Evolutionary conservation across 2,329 filamentous ascomycete species (phyloP).

Genomic region (Colletotrichum destructivum): DNA sequence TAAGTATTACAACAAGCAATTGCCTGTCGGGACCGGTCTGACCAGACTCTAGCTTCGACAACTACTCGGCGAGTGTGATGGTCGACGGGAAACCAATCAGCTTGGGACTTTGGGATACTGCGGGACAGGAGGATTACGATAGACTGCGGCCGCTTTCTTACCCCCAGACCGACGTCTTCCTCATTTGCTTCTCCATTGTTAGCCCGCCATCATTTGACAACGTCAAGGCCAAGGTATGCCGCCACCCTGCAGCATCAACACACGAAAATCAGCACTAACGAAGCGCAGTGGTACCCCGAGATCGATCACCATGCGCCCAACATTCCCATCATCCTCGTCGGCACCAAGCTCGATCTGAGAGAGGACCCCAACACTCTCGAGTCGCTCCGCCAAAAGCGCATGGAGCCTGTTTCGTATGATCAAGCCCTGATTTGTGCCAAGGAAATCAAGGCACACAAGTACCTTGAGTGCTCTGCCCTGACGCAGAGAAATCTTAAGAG

Average conservation of each 20-base stretch:
- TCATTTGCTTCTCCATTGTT: slow-evolving; percentile 99
- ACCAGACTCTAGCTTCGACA: slow-evolving; percentile 81
- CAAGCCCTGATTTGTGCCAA: slow-evolving; percentile 90
- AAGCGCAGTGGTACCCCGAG: slow-evolving; percentile 89
- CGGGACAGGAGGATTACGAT: slow-evolving; percentile 98
- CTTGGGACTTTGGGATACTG: slow-evolving; percentile 97
- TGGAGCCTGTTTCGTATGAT: slow-evolving; percentile 97
- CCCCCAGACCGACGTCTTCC: slow-evolving; percentile 97
- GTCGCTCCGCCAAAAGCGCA: slow-evolving; percentile 88
- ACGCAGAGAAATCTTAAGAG: slow-evolving; percentile 98
- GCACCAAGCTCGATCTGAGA: slow-evolving; percentile 95
- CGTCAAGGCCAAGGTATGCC: slow-evolving; percentile 93
- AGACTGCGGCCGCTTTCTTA: slow-evolving; percentile 95
- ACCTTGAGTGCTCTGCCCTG: slow-evolving; percentile 96
- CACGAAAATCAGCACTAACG: slow-evolving; percentile 28
- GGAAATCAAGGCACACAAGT: slow-evolving; percentile 96
- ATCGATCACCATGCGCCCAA: slow-evolving; percentile 97
- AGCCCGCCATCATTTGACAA: slow-evolving; percentile 99
- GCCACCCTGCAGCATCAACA: slow-evolving; percentile 17
- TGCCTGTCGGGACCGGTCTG: neutral
- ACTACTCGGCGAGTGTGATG: slow-evolving; percentile 99
- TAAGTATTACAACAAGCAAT: slow-evolving; percentile 61
- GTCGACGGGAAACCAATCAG: slow-evolving; percentile 98
- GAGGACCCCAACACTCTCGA: slow-evolving; percentile 89
- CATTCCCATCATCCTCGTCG: slow-evolving; percentile 96